phyloP scores from a whole-genome alignment of 2,329 filamentous ascomycete species.

The Hymenoscyphus fructigenus region DNA sequence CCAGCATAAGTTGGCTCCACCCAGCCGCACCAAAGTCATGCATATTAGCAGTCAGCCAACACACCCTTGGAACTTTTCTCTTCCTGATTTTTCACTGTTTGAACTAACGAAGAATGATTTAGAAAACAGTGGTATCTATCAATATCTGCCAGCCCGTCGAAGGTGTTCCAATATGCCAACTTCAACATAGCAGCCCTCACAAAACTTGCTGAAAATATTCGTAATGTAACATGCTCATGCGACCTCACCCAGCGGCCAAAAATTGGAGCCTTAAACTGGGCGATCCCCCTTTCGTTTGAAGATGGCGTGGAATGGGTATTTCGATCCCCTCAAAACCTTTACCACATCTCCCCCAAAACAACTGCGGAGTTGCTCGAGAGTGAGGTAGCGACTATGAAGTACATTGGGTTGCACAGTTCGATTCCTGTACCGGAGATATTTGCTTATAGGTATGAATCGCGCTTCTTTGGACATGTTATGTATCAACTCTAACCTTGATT shows the following conservation, averaged over 20 bases:
- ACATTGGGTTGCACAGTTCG: slow-evolving; percentile 16
- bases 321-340: slow-evolving; percentile 13
- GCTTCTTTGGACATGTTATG: too few species aligned
- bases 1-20: too few species aligned
- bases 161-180: neutral
- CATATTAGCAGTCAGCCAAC: too few species aligned
- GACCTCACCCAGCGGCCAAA: slow-evolving; percentile 12
- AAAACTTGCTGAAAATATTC: slow-evolving; percentile 12
- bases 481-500: slow-evolving; percentile 19
- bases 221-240: slow-evolving; percentile 17
- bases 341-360: slow-evolving; percentile 11
- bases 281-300: slow-evolving; percentile 19
- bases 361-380: slow-evolving; percentile 18
- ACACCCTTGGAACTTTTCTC: too few species aligned
- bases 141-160: too few species aligned
- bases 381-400: slow-evolving; percentile 23
- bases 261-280: slow-evolving; percentile 18
- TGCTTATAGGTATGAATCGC: slow-evolving; percentile 19
- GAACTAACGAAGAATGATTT: too few species aligned
- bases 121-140: too few species aligned
- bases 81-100: too few species aligned
- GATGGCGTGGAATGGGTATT: slow-evolving; percentile 23
- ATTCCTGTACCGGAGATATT: slow-evolving; percentile 19
- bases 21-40: too few species aligned
- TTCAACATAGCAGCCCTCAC: slow-evolving; percentile 18